These are phyloP conservation scores for Massariosphaeria phaeospora DNA, from an alignment of 495 filamentous ascomycete genomes.

Conservation along the genomic window DNA sequence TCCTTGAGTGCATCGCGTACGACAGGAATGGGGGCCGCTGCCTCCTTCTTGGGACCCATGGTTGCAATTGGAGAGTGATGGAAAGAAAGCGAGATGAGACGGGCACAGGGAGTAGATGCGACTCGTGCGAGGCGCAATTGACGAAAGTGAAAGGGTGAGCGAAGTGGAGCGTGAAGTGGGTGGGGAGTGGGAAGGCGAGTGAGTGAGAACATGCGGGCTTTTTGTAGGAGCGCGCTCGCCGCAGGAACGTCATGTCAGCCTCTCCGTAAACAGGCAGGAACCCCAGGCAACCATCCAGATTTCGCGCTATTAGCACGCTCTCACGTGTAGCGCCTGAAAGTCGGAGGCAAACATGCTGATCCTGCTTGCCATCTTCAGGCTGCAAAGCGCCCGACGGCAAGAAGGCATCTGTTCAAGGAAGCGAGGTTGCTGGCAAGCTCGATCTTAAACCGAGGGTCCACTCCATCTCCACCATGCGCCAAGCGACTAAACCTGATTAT, in stretches of 20 bases:
- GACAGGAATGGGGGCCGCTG: slow-evolving; percentile 8
- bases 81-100: not conserved
- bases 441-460: no score
- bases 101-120: not conserved
- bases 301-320: no score
- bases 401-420: no score
- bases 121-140: not conserved
- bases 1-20: slow-evolving; percentile 12
- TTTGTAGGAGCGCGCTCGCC: not conserved
- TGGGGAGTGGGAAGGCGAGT: not conserved
- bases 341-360: no score
- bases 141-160: not conserved
- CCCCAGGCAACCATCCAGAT: no score
- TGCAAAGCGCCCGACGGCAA: no score
- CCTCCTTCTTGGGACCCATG: slow-evolving; percentile 17
- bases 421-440: no score
- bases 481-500: no score
- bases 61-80: not conserved
- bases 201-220: not conserved
- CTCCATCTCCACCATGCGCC: no score
- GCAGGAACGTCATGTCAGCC: slow-evolving; percentile 8
- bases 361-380: no score
- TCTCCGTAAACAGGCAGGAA: no score
- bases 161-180: not conserved
- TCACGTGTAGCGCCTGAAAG: no score